Base-by-base conservation (phyloP, 1,139 yeast species). In the Geotrichum restrictum region DNA sequence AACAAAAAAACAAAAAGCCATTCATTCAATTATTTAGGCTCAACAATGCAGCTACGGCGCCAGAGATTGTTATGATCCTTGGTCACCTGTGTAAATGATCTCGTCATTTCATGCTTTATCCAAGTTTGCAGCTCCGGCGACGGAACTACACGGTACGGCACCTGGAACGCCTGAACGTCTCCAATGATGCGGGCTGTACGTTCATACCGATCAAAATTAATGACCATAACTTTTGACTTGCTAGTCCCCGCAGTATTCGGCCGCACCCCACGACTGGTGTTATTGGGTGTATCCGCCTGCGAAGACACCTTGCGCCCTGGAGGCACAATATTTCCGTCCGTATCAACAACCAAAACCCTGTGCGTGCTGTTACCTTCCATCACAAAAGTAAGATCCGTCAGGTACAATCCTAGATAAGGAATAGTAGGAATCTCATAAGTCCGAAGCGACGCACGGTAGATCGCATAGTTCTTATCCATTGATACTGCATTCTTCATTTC, bases 351-450 rank as follows among this genome's bases (percentile, higher is more conserved):
- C 21, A 60, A 53, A 64, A 91, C 74, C 63, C 77, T 80, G 60
- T 79, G 48, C 46, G 62, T 83, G 37, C 88, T 80, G 66, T 88
- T 89, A n/a, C 97, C 97, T 63, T 91, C 98, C 48, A 83, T 82
- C 21, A 88, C 83, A 70, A 89, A 87, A 0, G 95, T 88, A 63
- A 91, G 73, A 67, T 91, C 98, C 64, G 88, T 95, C 48, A 89
- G 74, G 65, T 86, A 88, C 52, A 89, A 72, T 39, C 94, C 88
- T 56, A 89, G 76, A 66, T 88, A 91, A 6, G 98, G 98, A 19
- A 89, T 93, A 43, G 84, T 80, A 0, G 96, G 94, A 24, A 82
- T 72, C 40, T 76, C 70, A 57, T 76, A 74, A 13, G 78, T 70
- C 54, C 80, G 77, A 56, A 89, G 69, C 63, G 85, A 84, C 42